Conservation (phyloP, 805 yeast species). For the Isabelozyma gotoi region DNA sequence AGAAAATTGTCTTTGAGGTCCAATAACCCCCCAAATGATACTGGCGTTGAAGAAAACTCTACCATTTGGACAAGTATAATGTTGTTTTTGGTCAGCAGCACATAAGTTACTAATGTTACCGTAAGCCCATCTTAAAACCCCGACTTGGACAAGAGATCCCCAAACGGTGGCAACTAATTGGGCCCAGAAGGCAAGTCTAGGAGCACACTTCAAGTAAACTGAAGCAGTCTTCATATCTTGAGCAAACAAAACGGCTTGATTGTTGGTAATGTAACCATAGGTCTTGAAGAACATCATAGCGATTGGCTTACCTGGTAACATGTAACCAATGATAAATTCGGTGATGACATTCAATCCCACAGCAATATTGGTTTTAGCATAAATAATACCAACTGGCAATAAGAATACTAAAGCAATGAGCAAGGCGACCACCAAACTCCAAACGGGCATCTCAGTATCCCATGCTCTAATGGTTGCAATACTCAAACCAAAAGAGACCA, state of each 20-base stretch:
- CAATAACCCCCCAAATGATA: conserved; percentile 45
- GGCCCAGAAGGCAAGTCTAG: conserved; percentile 39
- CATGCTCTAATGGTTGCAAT: conserved; percentile 38
- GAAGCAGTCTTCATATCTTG: conserved; percentile 45
- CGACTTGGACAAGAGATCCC: conserved; percentile 40
- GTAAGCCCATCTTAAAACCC: conserved; percentile 43
- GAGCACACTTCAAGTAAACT: conserved; percentile 43
- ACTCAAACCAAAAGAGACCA: conserved; percentile 25
- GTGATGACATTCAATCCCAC: conserved; percentile 47
- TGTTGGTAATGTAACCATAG: conserved; percentile 47
- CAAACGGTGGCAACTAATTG: conserved; percentile 45
- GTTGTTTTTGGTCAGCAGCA: conserved; percentile 20
- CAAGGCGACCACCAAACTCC: conserved; percentile 39
- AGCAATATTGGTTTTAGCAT: conserved; percentile 29
- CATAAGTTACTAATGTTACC: conserved; percentile 35
- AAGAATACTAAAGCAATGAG: conserved; percentile 38
- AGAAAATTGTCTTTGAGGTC: conserved; percentile 23
- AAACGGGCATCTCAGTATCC: conserved; percentile 44
- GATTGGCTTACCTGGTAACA: conserved; percentile 48
- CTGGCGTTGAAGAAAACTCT: conserved; percentile 43
- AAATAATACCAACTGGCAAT: conserved; percentile 40
- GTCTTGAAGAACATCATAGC: conserved; percentile 50
- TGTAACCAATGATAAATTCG: conserved; percentile 52
- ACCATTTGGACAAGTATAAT: conserved; percentile 44
- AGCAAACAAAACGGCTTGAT: conserved; percentile 49